Conservation (phyloP, 768 basidiomycete species). For the Glaciozyma martinii region DNA sequence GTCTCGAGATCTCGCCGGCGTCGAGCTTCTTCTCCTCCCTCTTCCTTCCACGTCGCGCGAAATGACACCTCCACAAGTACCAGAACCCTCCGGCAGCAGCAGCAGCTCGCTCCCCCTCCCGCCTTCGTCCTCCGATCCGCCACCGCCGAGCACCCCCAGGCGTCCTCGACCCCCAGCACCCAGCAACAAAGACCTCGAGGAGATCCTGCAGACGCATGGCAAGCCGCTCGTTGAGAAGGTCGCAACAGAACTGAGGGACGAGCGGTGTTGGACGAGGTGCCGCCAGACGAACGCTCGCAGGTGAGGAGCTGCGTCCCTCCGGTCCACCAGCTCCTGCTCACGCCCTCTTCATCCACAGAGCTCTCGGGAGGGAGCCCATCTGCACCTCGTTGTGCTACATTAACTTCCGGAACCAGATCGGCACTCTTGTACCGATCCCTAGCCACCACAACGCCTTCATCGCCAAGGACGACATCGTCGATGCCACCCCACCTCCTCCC, state of each 20-base stretch:
- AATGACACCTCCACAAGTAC: not conserved
- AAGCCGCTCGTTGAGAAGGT: not conserved
- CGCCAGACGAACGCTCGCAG: conserved; percentile 22
- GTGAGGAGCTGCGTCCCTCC: not conserved
- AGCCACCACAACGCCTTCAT: conserved; percentile 20
- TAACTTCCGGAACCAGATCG: conserved; percentile 25
- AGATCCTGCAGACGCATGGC: not conserved
- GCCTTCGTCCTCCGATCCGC: too few species aligned
- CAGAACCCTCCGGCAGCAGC: not conserved
- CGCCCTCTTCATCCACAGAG: not conserved
- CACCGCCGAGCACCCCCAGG: too few species aligned
- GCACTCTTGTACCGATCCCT: conserved; percentile 16
- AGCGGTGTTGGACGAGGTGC: conserved; percentile 18
- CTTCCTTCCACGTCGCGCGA: not conserved
- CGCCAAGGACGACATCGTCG: conserved; percentile 14
- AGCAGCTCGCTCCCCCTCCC: not conserved
- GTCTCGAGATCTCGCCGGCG: too few species aligned
- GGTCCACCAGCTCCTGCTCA: not conserved
- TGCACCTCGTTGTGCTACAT: conserved; percentile 23
- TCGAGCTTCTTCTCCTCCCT: not conserved
- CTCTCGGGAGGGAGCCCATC: conserved; percentile 17
- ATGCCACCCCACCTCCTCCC: not conserved
- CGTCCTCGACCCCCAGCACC: not conserved
- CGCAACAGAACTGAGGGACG: conserved; percentile 13
- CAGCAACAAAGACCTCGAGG: not conserved